These are phyloP conservation scores for Sporothrix inflata DNA, from an alignment of 2,329 filamentous ascomycete genomes.

Conservation along the genomic window DNA sequence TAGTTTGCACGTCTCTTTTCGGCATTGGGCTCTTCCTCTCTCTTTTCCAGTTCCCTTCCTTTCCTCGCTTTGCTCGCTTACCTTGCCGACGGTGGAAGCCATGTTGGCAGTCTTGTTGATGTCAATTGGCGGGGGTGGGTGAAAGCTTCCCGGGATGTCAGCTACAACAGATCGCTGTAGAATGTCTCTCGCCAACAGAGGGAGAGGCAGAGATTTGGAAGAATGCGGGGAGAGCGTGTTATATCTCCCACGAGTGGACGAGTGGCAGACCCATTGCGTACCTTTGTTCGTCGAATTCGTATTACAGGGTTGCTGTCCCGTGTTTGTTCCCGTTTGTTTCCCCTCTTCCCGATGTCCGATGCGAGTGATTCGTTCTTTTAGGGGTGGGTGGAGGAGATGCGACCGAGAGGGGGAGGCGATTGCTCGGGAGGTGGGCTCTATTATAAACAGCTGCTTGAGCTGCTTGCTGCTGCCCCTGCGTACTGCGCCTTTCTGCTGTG, in stretches of 20 bases:
- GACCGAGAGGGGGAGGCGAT: conserved; percentile 4
- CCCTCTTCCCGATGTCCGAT: conserved; percentile 24
- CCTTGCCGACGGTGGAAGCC: conserved; percentile 58
- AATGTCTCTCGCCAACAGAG: background rate
- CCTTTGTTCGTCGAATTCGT: background rate
- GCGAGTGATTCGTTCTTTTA: background rate
- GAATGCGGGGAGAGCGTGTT: conserved; percentile 9
- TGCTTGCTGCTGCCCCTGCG: background rate
- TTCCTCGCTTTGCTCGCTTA: conserved; percentile 37
- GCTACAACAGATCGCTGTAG: background rate
- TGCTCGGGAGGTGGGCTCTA: conserved; percentile 8
- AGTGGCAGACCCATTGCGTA: background rate
- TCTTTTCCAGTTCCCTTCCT: background rate
- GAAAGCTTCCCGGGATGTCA: conserved; percentile 4
- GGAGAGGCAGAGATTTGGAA: background rate
- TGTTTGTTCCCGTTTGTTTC: conserved; percentile 17
- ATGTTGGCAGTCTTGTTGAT: conserved; percentile 40
- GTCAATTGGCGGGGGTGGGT: background rate
- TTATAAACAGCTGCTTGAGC: conserved; percentile 11
- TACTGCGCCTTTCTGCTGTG: background rate
- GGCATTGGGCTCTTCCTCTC: background rate
- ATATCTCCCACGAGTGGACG: background rate
- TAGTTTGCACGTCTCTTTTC: background rate
- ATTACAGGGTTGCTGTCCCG: background rate
- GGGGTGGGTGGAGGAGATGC: background rate